Percentiles rank a stretch among this genome's conserved stretches.
Evolutionary conservation across 2,329 filamentous ascomycete genomes (phyloP).

Genomic region (Stagonosporopsis rhizophila): DNA sequence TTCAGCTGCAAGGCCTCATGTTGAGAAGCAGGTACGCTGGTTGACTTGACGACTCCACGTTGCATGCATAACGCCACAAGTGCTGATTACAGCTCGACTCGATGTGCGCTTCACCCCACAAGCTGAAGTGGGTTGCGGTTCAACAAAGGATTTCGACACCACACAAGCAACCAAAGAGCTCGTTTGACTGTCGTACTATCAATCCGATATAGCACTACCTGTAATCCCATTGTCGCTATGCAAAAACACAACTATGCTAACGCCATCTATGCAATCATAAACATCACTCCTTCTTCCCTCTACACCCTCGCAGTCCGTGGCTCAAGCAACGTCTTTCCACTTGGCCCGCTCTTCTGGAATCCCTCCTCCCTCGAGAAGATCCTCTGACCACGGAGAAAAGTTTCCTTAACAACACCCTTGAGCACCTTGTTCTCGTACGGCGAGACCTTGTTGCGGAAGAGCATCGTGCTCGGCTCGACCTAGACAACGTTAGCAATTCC

Average conservation of each 20-base stretch:
- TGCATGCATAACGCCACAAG: not conserved
- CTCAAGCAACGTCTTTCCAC: conserved; percentile 61
- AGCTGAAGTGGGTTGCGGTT: not conserved
- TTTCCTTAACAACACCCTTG: conserved; percentile 80
- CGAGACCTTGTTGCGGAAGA: conserved; percentile 92
- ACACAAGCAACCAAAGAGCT: not conserved
- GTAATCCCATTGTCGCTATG: not conserved
- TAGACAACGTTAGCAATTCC: conserved; percentile 2
- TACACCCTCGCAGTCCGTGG: conserved; percentile 42
- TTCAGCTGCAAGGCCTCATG: not conserved
- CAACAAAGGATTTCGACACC: not conserved
- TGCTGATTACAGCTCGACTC: not conserved
- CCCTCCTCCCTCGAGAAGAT: conserved; percentile 74
- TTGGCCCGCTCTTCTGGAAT: conserved; percentile 66
- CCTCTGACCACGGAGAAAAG: conserved; percentile 79
- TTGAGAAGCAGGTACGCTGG: conserved; percentile 1
- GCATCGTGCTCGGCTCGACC: conserved; percentile 74
- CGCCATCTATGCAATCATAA: conserved; percentile 24
- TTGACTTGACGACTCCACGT: conserved; percentile 7
- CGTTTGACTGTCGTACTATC: not conserved
- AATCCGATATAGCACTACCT: not conserved
- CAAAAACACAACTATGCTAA: conserved; percentile 15
- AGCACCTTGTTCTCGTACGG: conserved; percentile 86
- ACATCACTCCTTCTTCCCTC: not conserved
- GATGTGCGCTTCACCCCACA: not conserved